Evolutionary conservation across 352 stramenopile genomes (phyloP), one percentile per base, ranked within the genome.

Genomic region (Globisporangium carolinianum): DNA sequence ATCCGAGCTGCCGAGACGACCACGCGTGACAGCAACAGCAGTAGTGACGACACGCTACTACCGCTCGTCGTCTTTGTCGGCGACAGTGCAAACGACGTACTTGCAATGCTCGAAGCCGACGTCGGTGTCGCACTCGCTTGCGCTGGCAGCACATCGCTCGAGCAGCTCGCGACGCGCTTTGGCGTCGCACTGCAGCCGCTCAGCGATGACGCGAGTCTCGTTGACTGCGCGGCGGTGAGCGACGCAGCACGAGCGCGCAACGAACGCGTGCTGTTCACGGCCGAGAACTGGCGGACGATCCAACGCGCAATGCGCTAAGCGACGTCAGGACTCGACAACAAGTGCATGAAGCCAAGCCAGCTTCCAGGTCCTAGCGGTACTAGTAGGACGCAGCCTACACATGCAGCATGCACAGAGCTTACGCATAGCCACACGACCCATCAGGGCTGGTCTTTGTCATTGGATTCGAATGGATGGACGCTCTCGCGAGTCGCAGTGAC

Each of bases 61-160:
- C 46, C 46, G 0, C 54, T 60, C 0, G 35, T 79, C 3, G 55
- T 88, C n/a, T 92, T 79, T 55, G 64, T 92, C 18, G 82, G 82
- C 8, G 82, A 92, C 49, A 87, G 79, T 47, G 68, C 67, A 0
- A 90, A 80, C 46, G 82, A 92, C 60, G 39, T 90, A 35, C 55
- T 89, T 11, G 79, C 76, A 11, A 65, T 90, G 66, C 46, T 86
- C 17, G 63, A 77, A 35, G 82, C 79, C 18, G 79, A 92, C 60
- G 67, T 90, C 7, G 82, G 77, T 4, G 62, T 90, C 54, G 75
- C 61, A 42, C 51, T 89, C 2, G 14, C 43, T 2, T 54, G 55
- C 67, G 43, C 24, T 56, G 12, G 41, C 9, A 63, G 62, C 11
- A 66, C 67, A 2, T 69, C 61, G 6, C 56, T 75, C 24, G 32